These are phyloP conservation scores for Serendipita vermifera DNA, from an alignment of 768 basidiomycete species.

Conservation along the genomic window DNA sequence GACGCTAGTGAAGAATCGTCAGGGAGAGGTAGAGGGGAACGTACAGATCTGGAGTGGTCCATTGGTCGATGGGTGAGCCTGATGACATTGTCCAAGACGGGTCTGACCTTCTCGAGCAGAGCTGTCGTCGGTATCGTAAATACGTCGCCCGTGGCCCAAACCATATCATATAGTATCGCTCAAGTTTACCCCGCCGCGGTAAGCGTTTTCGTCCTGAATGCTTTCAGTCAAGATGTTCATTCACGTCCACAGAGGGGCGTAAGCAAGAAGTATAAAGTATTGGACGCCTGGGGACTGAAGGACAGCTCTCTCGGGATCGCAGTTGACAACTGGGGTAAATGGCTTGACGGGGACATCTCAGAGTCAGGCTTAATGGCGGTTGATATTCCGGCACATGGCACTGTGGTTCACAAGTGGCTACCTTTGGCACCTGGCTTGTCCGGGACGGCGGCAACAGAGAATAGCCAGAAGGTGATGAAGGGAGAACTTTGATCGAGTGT, in stretches of 20 bases:
- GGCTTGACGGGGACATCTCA: background rate
- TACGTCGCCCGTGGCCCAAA: slow-evolving; percentile 23
- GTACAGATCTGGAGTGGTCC: slow-evolving; percentile 26
- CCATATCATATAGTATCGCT: slow-evolving; percentile 20
- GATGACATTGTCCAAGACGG: background rate
- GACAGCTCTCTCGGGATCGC: background rate
- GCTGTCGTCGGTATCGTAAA: slow-evolving; percentile 28
- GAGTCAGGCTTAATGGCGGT: background rate
- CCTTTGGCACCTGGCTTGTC: no score
- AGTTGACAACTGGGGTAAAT: background rate
- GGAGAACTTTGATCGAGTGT: no score
- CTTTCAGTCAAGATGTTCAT: background rate
- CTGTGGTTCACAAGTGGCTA: background rate
- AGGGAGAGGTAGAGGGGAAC: slow-evolving; percentile 21
- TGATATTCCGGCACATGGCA: background rate
- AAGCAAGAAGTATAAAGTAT: background rate
- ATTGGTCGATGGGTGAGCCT: slow-evolving; percentile 23
- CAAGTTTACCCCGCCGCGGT: slow-evolving; percentile 20
- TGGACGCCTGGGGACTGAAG: background rate
- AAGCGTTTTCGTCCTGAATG: background rate
- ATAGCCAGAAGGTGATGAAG: no score
- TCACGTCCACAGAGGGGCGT: no score
- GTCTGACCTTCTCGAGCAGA: slow-evolving; percentile 12
- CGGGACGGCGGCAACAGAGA: no score
- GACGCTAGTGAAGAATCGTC: slow-evolving; percentile 4